Evolutionary conservation across 805 yeast species (phyloP), one percentile per base, ranked within the genome.

Genomic region (Maudiozyma barnettii): DNA sequence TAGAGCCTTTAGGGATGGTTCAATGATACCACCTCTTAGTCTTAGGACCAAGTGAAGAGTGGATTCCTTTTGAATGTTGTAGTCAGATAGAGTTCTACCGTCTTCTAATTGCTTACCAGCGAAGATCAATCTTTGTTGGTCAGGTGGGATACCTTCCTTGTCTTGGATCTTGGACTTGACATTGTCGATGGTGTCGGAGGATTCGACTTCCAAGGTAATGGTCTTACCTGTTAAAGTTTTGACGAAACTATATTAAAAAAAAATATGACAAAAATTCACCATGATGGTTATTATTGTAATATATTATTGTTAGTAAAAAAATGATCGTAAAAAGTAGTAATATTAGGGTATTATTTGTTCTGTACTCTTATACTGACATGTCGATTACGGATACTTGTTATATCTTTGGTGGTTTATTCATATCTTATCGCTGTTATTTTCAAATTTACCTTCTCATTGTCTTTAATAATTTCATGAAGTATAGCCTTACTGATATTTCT

Each of bases 151-250:
- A 56, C 84, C 84, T 65, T 79, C 83, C 63, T 78, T 79, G 63
- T 79, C 84, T 69, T 79, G 84, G 50, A 79, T 79, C 67, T 78
- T 79, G 88, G 88, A 79, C 90, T 88, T 88, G 81, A 88, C 95
- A 70, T 88, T 88, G 83, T 88, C 96, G 75, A 88, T 88, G 69
- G 95, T 87, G 83, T 88, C 96, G 65, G 95, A 84, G 63, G 95
- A 87, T 80, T 88, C 96, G 70, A 88, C 96, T 81, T 88, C 96
- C 65, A 88, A 82, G 82, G 96, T 88, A 76, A 88, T 88, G 71
- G 95, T 82, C 84, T 89, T 89, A 75, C 96, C 96, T 63, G 97
- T 89, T 71, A 90, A 82, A 73, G 97, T 89, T 79, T 90, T 90
- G 71, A 90, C 96, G 77, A 90, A 90, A 74, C 84, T 80, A 36